A percentile compares a stretch with the other conserved stretches of the same genome.
Conservation (phyloP, 2,329 filamentous ascomycete genomes). For the Neofusicoccum sp. region DNA sequence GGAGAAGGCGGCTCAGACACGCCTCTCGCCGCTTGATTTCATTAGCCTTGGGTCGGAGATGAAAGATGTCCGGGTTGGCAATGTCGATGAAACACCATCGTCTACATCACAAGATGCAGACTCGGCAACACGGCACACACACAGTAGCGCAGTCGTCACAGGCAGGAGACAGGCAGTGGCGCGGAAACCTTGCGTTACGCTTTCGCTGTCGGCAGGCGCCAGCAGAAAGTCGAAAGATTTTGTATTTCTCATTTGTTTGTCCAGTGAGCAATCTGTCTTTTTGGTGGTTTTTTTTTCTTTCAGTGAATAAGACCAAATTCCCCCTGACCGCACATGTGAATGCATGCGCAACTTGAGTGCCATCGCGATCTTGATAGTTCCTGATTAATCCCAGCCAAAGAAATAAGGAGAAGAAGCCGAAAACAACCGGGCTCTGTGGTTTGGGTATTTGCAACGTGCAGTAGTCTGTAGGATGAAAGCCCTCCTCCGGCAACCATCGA, state of each 20-base stretch:
- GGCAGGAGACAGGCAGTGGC: background rate
- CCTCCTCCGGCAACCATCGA: constrained; percentile 11
- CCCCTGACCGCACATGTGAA: background rate
- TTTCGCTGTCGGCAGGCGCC: background rate
- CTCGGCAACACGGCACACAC: background rate
- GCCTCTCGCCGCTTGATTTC: background rate
- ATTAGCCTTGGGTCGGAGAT: background rate
- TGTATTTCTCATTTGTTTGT: constrained; percentile 1
- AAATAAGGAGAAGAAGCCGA: constrained; percentile 12
- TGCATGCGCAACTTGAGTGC: background rate
- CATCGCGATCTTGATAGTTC: constrained; percentile 2
- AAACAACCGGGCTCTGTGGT: constrained; percentile 11
- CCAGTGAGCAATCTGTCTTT: constrained; percentile 4
- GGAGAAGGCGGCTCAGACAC: no score
- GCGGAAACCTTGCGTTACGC: background rate
- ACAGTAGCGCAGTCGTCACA: no score
- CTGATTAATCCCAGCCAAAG: background rate
- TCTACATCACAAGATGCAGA: background rate
- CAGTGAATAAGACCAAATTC: constrained; percentile 2
- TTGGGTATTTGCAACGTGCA: constrained; percentile 12
- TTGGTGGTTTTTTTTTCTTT: background rate
- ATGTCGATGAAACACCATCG: background rate
- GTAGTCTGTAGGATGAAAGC: constrained; percentile 14
- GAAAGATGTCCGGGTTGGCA: background rate
- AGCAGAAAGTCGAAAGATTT: background rate